Percentiles rank a stretch among this genome's conserved stretches.
Conservation (phyloP, 139 green algal species). For the Pleodorina starrii region DNA sequence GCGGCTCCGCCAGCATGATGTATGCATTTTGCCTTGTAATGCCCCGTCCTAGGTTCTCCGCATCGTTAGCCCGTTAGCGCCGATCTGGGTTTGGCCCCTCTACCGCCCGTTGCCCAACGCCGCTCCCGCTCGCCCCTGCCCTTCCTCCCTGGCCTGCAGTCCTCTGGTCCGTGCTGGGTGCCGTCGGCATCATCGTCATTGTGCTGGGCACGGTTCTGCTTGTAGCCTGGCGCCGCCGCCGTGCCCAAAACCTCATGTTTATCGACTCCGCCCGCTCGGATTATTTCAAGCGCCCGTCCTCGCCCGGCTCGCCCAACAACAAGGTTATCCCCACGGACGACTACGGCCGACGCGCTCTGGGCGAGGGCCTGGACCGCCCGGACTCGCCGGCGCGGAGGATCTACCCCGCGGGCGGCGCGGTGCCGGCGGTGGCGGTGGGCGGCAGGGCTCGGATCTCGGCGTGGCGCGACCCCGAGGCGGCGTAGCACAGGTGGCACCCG, state of each 20-base stretch:
- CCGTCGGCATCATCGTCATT: background rate
- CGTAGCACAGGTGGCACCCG: too few species aligned
- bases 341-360: background rate
- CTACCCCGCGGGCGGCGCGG: background rate
- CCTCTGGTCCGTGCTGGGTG: background rate
- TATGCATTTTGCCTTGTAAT: too few species aligned
- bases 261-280: background rate
- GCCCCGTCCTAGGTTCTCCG: too few species aligned
- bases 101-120: too few species aligned
- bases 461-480: background rate
- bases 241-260: background rate
- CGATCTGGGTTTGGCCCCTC: too few species aligned
- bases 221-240: slow-evolving; percentile 4
- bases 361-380: slow-evolving; percentile 15
- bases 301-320: background rate
- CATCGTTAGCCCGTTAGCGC: too few species aligned
- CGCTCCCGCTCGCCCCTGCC: too few species aligned
- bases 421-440: background rate
- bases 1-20: too few species aligned
- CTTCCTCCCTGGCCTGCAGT: too few species aligned
- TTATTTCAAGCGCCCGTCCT: background rate
- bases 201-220: background rate
- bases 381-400: background rate
- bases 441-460: background rate
- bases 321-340: background rate